These are phyloP conservation scores for Amanita polypyramis DNA, from an alignment of 768 basidiomycete genomes.

Conservation along the genomic window DNA sequence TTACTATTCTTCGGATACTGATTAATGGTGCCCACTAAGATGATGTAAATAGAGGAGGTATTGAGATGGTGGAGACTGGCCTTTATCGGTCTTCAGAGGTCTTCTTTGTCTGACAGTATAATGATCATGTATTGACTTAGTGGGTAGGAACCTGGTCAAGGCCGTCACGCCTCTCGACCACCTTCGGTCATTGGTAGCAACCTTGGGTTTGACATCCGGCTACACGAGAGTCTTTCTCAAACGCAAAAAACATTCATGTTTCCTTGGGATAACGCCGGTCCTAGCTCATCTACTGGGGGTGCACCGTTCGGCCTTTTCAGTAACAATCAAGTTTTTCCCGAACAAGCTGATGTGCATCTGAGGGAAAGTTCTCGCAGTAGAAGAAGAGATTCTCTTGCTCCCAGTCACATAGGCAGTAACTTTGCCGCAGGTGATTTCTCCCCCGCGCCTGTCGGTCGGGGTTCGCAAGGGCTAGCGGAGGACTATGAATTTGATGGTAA, in stretches of 20 bases:
- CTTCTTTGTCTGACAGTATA: neutral
- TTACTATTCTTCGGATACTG: neutral
- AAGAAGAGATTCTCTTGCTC: slow-evolving; percentile 45
- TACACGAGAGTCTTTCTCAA: slow-evolving; percentile 27
- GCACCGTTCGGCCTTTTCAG: slow-evolving; percentile 22
- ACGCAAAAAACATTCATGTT: slow-evolving; percentile 67
- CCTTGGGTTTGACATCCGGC: slow-evolving; percentile 33
- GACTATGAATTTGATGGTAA: slow-evolving; percentile 62
- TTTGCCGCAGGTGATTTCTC: slow-evolving; percentile 36
- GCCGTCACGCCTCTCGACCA: slow-evolving; percentile 56
- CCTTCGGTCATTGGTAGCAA: slow-evolving; percentile 38
- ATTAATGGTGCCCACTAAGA: neutral
- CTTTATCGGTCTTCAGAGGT: slow-evolving; percentile 51
- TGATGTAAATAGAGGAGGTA: too few relatives aligned
- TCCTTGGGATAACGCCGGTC: slow-evolving; percentile 77
- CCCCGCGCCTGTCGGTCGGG: slow-evolving; percentile 34
- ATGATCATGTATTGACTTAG: neutral
- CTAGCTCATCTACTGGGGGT: slow-evolving; percentile 46
- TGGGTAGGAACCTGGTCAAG: slow-evolving; percentile 76
- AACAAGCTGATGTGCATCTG: slow-evolving; percentile 40
- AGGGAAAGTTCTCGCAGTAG: slow-evolving; percentile 45
- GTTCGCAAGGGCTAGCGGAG: slow-evolving; percentile 37
- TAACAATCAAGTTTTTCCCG: slow-evolving; percentile 38
- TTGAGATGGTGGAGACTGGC: slow-evolving; percentile 7
- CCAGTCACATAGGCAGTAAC: slow-evolving; percentile 35